Base-by-base conservation (phyloP, 2,329 filamentous ascomycete genomes). In the Paecilomyces niveus region DNA sequence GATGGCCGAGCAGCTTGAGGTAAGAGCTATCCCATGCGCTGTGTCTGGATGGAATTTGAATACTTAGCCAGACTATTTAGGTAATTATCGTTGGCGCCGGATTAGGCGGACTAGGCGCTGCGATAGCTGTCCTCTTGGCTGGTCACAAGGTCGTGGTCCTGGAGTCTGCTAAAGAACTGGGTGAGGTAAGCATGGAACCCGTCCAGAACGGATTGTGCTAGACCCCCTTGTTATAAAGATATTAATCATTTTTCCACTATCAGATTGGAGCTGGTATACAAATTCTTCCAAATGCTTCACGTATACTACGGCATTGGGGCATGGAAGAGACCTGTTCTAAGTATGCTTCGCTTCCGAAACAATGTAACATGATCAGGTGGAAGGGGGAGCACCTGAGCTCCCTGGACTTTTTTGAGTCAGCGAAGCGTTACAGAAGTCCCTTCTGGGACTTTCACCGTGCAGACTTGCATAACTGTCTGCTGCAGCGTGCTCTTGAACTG, bases 221-320 rank as follows among this genome's bases (percentile, higher is more conserved):
- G 15, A 45, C 15, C 3, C 15, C 35, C 8, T 45, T 18, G 5
- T 45, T n/a, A 9, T 21, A n/a, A 18, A 18, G 4, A n/a, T 18
- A 49, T 15, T 22, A 22, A 26, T 45, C 3, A 50, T 50, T 11
- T 22, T n/a, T 3, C 18, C n/a, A 7, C 6, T 22, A 49, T 71
- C 80, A 83, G 59, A 77, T 83, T 61, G 86, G 89, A 13, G 89
- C 90, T 65, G 87, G 88, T 3, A 78, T 89, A 6, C 85, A 88
- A 69, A 85, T 73, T 49, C 70, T 68, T 3, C 70, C 70, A 1
- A 73, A 73, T 55, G 67, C 68, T 10, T 71, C 69, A 0, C 68
- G 67, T 1, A 64, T 73, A 8, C 63, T 73, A 56, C 58, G 64
- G 4, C 59, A 70, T 57, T 73, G 70, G 70, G 81, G 81, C 0